Conservation (phyloP, 331 rosid genomes). For the Telfairia occidentalis region DNA sequence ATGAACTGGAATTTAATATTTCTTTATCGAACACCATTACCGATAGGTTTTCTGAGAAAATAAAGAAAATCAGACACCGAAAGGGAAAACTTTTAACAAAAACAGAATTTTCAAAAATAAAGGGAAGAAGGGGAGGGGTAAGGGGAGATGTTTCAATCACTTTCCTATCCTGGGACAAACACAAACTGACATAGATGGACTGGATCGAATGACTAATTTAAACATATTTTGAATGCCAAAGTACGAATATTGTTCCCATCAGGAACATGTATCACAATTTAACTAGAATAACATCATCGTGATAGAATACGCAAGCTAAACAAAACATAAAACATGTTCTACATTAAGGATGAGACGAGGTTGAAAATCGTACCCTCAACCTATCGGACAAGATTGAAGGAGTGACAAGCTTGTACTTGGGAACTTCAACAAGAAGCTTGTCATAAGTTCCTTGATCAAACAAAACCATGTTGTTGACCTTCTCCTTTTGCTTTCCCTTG, state of each 20-base stretch:
- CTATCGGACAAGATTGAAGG: conserved; percentile 50
- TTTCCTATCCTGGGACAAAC: background rate
- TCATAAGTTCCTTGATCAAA: conserved; percentile 45
- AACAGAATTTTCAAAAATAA: background rate
- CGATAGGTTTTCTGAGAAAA: too few relatives aligned
- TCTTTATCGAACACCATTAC: too few relatives aligned
- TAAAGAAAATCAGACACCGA: background rate
- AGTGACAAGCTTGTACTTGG: conserved; percentile 51
- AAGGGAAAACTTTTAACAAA: too few relatives aligned
- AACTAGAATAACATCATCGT: background rate
- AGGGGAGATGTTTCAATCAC: background rate
- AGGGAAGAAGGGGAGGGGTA: background rate
- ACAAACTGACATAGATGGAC: background rate
- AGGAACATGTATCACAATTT: background rate
- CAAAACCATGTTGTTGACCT: conserved; percentile 54
- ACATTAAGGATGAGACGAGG: background rate
- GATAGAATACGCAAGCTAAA: background rate
- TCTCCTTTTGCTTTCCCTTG: conserved; percentile 63
- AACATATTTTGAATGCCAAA: background rate
- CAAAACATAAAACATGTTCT: background rate
- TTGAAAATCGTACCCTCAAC: conserved; percentile 36
- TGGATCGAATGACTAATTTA: background rate
- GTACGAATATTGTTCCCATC: background rate
- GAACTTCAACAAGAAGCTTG: conserved; percentile 47
- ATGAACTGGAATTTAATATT: too few relatives aligned